Base-by-base conservation (phyloP, 2,329 filamentous ascomycete genomes). In the Talaromyces sp. region DNA sequence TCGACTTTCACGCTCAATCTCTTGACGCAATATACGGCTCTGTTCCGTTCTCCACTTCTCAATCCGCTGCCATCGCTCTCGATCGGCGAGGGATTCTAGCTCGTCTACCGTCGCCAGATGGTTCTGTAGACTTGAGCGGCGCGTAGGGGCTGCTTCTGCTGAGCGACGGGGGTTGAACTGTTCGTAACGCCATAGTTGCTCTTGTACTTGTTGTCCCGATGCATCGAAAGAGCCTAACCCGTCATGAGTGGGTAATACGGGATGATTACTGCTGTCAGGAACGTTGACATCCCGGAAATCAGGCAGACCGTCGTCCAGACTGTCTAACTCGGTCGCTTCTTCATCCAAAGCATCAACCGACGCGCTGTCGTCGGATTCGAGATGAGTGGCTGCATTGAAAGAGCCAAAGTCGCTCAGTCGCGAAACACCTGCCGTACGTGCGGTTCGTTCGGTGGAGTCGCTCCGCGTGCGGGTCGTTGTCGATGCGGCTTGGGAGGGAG, bases 1-100 rank as follows among this genome's bases (percentile, higher is more conserved):
- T 61, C 86, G 82, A 3, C 92, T 96, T 76, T 96, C 92, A 65
- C 86, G 88, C 75, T 96, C 90, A 55, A 98, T 93, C 76, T 97
- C 92, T 62, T 96, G 90, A 37, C 97, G 75, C 31, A 99, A 80
- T 11, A 91, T 86, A 63, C 86, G 86, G 74, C 92, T 96, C 74
- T 99, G 93, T 71, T 98, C 93, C 71, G 96, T 78, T 62, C 93
- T 86, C 95, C 95, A 99, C 58, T 86, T 85, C 76, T 98, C 93
- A 72, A 99, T 96, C 64, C 93, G 85, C 69, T 88, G 86, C 72
- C 88, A 89, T 72, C 89, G 88, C 68, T 96, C 92, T 44, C 84
- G 80, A 66, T 92, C 88, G 44, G 87, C 84, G 77, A 46, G 85
- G 82, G 40, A 82, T 39, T 64, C 80, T 62, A 86, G 83, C 67